Conservation (phyloP, 1,284 basidiomycete species). For the Sanguinoderma infundibulare region DNA sequence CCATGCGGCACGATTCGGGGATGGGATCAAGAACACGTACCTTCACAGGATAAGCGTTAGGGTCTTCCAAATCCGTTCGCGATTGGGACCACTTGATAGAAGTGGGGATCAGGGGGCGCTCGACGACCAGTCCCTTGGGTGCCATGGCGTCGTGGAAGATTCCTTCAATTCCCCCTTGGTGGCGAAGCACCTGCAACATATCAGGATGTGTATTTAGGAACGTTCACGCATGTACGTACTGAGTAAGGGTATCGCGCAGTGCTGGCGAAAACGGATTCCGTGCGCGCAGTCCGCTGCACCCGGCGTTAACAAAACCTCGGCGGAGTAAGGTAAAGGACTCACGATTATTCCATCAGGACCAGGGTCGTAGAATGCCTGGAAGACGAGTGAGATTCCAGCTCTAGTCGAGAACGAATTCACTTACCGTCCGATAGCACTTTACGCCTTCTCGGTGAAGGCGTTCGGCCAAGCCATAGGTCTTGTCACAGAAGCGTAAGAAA, state of each 20-base stretch:
- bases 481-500: background rate
- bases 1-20: background rate
- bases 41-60: conserved; percentile 58
- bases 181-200: conserved; percentile 58
- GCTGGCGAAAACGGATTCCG: conserved; percentile 26
- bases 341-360: conserved; percentile 63
- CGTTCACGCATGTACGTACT: conserved; percentile 35
- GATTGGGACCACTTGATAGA: conserved; percentile 57
- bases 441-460: conserved; percentile 66
- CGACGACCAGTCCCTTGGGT: conserved; percentile 51
- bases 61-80: conserved; percentile 43
- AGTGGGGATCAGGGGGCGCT: conserved; percentile 60
- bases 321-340: conserved; percentile 12
- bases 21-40: conserved; percentile 39
- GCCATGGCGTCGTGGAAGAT: conserved; percentile 71
- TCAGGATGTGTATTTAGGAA: background rate
- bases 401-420: conserved; percentile 23
- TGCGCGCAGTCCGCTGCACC: conserved; percentile 49
- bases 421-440: conserved; percentile 69
- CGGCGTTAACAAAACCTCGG: background rate
- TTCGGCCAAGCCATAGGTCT: conserved; percentile 79
- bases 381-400: background rate
- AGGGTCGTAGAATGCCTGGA: conserved; percentile 76
- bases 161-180: conserved; percentile 75
- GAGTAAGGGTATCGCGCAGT: conserved; percentile 65